These are phyloP conservation scores for Scheffersomyces illinoinensis DNA, from an alignment of 1,139 yeast genomes.

Conservation along the genomic window DNA sequence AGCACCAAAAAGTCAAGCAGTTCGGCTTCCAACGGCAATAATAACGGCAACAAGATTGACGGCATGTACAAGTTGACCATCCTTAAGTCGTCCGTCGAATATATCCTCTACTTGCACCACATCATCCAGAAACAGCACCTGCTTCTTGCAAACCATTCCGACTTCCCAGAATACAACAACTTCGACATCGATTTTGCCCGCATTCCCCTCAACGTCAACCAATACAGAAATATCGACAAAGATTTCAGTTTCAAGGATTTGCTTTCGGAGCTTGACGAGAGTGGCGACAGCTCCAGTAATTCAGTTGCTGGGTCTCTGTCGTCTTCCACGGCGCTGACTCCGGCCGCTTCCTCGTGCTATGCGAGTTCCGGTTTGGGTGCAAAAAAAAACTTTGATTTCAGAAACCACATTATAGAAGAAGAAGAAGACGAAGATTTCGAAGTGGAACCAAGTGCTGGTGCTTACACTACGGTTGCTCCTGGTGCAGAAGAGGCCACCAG, in stretches of 20 bases:
- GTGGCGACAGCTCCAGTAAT: conserved; percentile 3
- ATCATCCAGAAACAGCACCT: conserved; percentile 50
- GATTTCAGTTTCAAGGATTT: conserved; percentile 53
- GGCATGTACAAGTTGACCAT: conserved; percentile 83
- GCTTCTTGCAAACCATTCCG: conserved; percentile 23
- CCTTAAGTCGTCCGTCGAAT: conserved; percentile 78
- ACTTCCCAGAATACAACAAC: conserved; percentile 21
- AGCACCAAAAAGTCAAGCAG: conserved; percentile 7
- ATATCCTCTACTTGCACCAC: conserved; percentile 67
- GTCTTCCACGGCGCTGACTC: conserved; percentile 4
- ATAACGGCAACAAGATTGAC: conserved; percentile 45
- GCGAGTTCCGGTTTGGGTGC: conserved; percentile 1
- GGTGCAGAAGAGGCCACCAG: background rate
- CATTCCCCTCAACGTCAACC: conserved; percentile 56
- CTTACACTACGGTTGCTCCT: background rate
- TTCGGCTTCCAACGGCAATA: conserved; percentile 8
- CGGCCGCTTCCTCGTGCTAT: conserved; percentile 4
- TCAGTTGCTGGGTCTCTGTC: conserved; percentile 4
- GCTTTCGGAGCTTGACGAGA: conserved; percentile 8
- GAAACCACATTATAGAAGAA: conserved; percentile 4
- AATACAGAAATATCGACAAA: conserved; percentile 57
- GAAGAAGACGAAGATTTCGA: conserved; percentile 11
- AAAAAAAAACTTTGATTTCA: conserved; percentile 1
- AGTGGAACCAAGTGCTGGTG: conserved; percentile 1
- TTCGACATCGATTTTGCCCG: conserved; percentile 50